Evolutionary conservation across 2,329 filamentous ascomycete genomes (phyloP), one percentile per base, ranked within the genome.

Genomic region (Talaromyces sp.): DNA sequence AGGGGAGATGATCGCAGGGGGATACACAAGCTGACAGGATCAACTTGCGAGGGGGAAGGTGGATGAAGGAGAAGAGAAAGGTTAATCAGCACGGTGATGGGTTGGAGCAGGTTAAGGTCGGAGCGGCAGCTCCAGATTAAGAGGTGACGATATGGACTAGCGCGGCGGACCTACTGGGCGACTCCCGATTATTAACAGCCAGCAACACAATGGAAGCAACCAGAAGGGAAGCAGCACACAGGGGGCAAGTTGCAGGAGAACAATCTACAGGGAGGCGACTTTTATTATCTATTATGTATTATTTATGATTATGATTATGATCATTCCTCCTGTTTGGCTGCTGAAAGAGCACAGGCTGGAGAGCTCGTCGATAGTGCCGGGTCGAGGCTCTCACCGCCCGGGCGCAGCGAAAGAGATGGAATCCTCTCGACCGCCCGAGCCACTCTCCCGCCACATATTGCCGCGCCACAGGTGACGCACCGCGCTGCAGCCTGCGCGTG

Each of bases 61-160:
- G 42, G 55, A 27, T 59, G 59, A 56, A 36, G 32, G 59, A 39
- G 47, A 55, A 60, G 55, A 54, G 62, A 44, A 55, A 55, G 54
- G 57, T 52, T 61, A 62, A 58, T 60, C 61, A 63, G 63, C 58
- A 65, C 58, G 65, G 62, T 60, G 58, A 59, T 62, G 59, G 62
- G 72, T 69, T 47, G 39, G 32, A 22, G 17, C 32, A 49, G 67
- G 67, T 63, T 61, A 64, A 66, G 64, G 66, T 66, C 67, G 68
- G 65, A 69, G 68, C 32, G 63, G 62, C 62, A 70, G 69, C 67
- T 72, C 68, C 68, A 49, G 51, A 68, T 72, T 72, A 70, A 72
- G 70, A 71, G 66, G 72, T 75, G 72, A 76, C 73, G 73, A 76
- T 75, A 72, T 61, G 60, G 64, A 62, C 59, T 61, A 59, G 59